Percentiles rank a stretch among this genome's conserved stretches.
Evolutionary conservation across 83 land plant species (phyloP).

Genomic region (Picea abies): DNA sequence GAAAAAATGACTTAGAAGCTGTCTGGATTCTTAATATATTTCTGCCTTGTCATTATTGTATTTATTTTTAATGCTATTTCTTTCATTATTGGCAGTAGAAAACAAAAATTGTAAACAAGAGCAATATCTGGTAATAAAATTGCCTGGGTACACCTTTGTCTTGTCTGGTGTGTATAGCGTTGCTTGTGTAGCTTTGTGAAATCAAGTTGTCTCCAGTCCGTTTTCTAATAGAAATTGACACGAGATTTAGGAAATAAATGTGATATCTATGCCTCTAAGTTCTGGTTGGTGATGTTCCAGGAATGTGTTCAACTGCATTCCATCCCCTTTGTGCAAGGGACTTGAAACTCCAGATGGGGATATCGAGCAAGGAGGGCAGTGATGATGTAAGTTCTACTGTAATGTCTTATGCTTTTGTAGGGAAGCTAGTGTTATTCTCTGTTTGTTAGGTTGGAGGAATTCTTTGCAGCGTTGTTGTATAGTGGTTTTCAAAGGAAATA

Average conservation of each 20-base stretch:
- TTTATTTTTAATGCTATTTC: slow-evolving; percentile 2
- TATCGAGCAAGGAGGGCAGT: slow-evolving; percentile 69
- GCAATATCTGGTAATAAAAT: not conserved
- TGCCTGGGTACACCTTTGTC: not conserved
- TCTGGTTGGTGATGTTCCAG: slow-evolving; percentile 36
- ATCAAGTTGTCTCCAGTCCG: not conserved
- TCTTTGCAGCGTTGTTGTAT: not conserved
- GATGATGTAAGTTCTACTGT: slow-evolving; percentile 55
- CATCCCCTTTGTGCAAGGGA: slow-evolving; percentile 97
- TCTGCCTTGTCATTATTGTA: not conserved
- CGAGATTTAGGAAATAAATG: not conserved
- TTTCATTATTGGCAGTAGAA: not conserved
- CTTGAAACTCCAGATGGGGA: slow-evolving; percentile 79
- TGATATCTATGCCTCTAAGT: not conserved
- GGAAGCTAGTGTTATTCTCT: not conserved
- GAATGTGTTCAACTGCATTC: slow-evolving; percentile 79
- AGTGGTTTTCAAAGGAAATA: not conserved
- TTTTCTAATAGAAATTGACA: not conserved
- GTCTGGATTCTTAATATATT: slow-evolving; percentile 1
- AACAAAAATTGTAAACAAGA: slow-evolving; percentile 7
- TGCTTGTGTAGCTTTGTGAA: not conserved
- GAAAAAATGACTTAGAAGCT: not conserved
- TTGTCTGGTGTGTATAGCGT: not conserved
- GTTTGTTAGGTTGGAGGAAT: not conserved
- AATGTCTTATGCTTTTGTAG: not conserved